A percentile compares a stretch with the other conserved stretches of the same genome.
Conservation (phyloP, 441 rosid species). For the Brassica hybrid region DNA sequence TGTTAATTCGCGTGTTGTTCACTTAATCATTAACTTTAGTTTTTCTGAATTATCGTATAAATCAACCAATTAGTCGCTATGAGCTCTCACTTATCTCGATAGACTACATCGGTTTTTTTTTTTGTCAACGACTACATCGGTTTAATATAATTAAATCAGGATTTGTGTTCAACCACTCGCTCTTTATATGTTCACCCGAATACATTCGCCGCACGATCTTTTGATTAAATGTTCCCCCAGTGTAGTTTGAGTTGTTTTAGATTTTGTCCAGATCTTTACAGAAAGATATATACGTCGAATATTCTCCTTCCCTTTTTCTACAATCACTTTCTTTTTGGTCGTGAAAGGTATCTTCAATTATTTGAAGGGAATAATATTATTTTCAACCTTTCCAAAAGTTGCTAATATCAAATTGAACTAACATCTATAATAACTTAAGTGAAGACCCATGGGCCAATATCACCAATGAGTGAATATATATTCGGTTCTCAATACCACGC, state of each 20-base stretch:
- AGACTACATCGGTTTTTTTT: no score
- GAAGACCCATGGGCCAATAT: not conserved
- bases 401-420: not conserved
- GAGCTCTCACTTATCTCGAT: not conserved
- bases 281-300: not conserved
- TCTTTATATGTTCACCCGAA: no score
- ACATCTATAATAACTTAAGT: not conserved
- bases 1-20: slow-evolving; percentile 25
- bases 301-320: not conserved
- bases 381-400: not conserved
- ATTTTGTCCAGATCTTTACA: not conserved
- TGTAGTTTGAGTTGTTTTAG: not conserved
- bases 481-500: not conserved
- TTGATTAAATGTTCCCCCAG: not conserved
- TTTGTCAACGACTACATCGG: not conserved
- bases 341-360: not conserved
- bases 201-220: not conserved
- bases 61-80: not conserved
- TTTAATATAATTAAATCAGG: not conserved
- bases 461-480: no score
- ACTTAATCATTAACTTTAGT: not conserved
- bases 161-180: not conserved
- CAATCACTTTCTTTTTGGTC: not conserved
- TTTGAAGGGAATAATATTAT: not conserved
- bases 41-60: not conserved